phyloP scores from a whole-genome alignment of 192 early-diverging fungal species.

The Entomortierella beljakovae region DNA sequence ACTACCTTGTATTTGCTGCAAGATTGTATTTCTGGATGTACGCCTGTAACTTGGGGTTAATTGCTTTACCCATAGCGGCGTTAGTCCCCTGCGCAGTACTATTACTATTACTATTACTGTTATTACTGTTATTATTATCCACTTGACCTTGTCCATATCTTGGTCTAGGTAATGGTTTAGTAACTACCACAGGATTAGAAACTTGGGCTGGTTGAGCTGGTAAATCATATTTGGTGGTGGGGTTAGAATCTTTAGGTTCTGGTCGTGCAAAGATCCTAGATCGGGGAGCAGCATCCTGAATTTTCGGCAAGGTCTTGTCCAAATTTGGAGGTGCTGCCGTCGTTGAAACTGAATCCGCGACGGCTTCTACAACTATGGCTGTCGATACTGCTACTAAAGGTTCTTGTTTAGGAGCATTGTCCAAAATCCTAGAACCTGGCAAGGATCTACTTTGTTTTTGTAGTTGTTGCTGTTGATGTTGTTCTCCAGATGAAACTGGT shows the following conservation, averaged over 20 bases:
- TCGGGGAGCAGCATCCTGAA: constrained; percentile 15
- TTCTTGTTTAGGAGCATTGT: not conserved
- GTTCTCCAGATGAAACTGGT: not conserved
- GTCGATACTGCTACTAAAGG: not conserved
- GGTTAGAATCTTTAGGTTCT: not conserved
- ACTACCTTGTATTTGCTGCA: constrained; percentile 20
- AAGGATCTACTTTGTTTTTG: constrained; percentile 12
- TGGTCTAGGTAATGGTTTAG: not conserved
- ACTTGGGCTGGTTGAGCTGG: not conserved
- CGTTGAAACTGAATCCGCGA: not conserved
- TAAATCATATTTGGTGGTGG: not conserved
- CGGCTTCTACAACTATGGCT: constrained; percentile 6
- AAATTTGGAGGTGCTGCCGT: constrained; percentile 19
- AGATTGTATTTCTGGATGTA: constrained; percentile 52
- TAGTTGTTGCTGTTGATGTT: no score
- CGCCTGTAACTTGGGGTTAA: constrained; percentile 42
- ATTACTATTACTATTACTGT: not conserved
- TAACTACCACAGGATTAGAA: not conserved
- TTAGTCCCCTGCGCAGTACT: not conserved
- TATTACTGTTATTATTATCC: no score
- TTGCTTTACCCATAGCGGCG: constrained; percentile 5
- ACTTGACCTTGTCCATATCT: constrained; percentile 6
- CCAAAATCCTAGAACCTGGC: constrained; percentile 12
- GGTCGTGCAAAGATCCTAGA: constrained; percentile 32
- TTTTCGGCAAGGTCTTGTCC: constrained; percentile 50